Percentiles rank a stretch among this genome's conserved stretches.
Conservation (phyloP, 257 asterid genomes). For the Linderniella brevidens region DNA sequence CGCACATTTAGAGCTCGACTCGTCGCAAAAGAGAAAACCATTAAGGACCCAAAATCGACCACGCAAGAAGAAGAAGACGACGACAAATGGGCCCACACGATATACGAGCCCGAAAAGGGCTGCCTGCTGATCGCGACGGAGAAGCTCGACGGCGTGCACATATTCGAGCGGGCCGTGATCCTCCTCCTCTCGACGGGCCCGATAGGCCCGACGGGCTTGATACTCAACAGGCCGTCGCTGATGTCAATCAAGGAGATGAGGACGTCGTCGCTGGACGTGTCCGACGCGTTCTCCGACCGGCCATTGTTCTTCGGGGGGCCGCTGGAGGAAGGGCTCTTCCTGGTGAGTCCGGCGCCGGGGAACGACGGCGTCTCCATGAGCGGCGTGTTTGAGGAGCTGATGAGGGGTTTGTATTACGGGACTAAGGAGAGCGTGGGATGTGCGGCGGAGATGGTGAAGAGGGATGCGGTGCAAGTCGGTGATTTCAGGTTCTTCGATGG, state of each 20-base stretch:
- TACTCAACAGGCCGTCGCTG: slow-evolving; percentile 74
- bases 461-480: slow-evolving; percentile 27
- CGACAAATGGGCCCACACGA: slow-evolving; percentile 72
- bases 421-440: slow-evolving; percentile 61
- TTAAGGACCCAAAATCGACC: slow-evolving; percentile 10
- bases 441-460: slow-evolving; percentile 80
- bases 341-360: slow-evolving; percentile 29
- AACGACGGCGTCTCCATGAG: slow-evolving; percentile 27
- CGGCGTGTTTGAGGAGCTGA: slow-evolving; percentile 62
- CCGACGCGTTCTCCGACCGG: slow-evolving; percentile 41
- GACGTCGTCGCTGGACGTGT: slow-evolving; percentile 29
- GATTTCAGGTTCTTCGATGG: slow-evolving; percentile 75
- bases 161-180: slow-evolving; percentile 58
- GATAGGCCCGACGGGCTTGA: slow-evolving; percentile 54
- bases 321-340: slow-evolving; percentile 51
- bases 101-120: slow-evolving; percentile 76
- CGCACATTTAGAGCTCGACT: slow-evolving; percentile 61
- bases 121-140: slow-evolving; percentile 64
- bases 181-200: slow-evolving; percentile 50
- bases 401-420: slow-evolving; percentile 67
- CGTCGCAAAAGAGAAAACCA: slow-evolving; percentile 34
- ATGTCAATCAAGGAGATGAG: slow-evolving; percentile 84
- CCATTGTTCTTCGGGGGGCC: slow-evolving; percentile 90
- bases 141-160: slow-evolving; percentile 47
- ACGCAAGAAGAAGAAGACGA: slow-evolving; percentile 27